These are phyloP conservation scores for Coemansia sp. DNA, from an alignment of 192 early-diverging fungal genomes.

Conservation along the genomic window DNA sequence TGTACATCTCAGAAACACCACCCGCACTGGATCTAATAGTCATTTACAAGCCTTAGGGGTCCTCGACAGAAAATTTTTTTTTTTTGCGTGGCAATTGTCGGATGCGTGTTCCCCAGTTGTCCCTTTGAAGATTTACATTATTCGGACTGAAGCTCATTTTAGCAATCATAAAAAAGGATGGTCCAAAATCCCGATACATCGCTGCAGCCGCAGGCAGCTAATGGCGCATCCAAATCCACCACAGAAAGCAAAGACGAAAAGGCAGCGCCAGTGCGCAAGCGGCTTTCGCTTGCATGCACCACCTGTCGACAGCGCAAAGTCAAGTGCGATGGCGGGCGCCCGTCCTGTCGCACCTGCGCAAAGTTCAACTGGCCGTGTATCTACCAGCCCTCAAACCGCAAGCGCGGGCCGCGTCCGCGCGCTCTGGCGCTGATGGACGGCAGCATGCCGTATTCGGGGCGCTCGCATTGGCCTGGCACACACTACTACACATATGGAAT, in stretches of 20 bases:
- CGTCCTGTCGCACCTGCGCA: constrained; percentile 76
- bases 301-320: constrained; percentile 60
- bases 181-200: constrained; percentile 14
- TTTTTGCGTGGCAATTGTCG: constrained; percentile 8
- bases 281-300: constrained; percentile 53
- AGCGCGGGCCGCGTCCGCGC: constrained; percentile 74
- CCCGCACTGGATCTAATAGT: too few species aligned
- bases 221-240: constrained; percentile 1
- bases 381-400: constrained; percentile 82
- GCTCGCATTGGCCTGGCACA: constrained; percentile 31
- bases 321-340: constrained; percentile 80
- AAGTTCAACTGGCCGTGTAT: constrained; percentile 67
- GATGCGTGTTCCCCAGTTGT: constrained; percentile 13
- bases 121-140: constrained; percentile 12
- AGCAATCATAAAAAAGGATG: constrained; percentile 10
- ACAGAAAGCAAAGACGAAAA: constrained; percentile 45
- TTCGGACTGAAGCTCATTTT: constrained; percentile 7
- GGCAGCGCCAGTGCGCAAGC: constrained; percentile 48
- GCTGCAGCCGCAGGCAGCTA: constrained; percentile 4
- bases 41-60: too few species aligned
- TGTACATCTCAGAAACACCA: not conserved
- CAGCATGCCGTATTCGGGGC: constrained; percentile 33
- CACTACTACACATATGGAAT: constrained; percentile 39
- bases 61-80: too few species aligned
- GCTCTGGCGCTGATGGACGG: constrained; percentile 53